These are phyloP conservation scores for Allium fistulosum DNA, from an alignment of 106 monocot species.

Conservation along the genomic window DNA sequence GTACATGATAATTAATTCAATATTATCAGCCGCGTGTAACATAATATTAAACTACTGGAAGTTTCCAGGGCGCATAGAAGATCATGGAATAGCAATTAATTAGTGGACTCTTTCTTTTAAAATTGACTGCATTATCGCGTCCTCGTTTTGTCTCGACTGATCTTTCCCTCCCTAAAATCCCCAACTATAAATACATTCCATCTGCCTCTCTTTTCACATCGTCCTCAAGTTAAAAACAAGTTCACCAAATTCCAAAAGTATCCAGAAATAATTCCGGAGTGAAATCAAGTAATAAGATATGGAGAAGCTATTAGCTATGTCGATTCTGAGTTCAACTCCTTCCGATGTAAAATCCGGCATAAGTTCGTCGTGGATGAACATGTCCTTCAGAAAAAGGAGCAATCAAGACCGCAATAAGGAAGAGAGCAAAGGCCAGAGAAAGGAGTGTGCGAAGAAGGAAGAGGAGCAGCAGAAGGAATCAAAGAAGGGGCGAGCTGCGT, in stretches of 20 bases:
- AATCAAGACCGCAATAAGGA: neutral
- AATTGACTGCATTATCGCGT: neutral
- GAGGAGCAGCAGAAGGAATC: neutral
- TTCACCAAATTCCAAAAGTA: neutral
- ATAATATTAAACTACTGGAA: no score
- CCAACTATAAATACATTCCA: neutral
- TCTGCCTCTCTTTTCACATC: neutral
- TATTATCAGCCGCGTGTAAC: no score
- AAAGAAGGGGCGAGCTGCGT: neutral
- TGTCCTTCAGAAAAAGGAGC: constrained; percentile 1
- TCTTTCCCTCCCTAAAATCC: neutral
- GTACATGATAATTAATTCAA: no score
- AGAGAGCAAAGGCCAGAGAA: neutral
- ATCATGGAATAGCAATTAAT: no score
- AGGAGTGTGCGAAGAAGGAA: neutral
- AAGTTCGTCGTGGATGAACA: neutral
- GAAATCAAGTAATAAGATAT: neutral
- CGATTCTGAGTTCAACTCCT: neutral
- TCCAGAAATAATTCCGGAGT: neutral
- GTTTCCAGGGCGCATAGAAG: no score
- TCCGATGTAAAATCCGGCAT: neutral
- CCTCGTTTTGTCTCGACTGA: neutral
- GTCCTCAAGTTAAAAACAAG: neutral
- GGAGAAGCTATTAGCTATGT: neutral
- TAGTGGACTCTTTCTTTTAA: neutral